Evolutionary conservation across 2,329 filamentous ascomycete species (phyloP), one percentile per base, ranked within the genome.

Genomic region (Blumeria graminis): DNA sequence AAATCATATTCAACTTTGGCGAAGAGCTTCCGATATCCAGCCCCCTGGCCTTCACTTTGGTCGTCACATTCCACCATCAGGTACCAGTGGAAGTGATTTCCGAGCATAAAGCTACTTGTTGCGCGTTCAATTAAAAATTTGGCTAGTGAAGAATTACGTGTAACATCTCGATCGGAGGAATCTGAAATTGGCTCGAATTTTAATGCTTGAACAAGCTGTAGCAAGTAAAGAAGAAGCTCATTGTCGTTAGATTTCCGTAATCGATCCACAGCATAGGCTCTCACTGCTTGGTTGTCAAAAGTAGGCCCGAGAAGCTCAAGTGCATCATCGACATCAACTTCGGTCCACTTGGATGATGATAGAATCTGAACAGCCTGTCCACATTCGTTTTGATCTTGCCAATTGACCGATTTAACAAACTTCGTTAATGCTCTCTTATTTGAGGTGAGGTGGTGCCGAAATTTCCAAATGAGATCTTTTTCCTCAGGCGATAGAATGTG

Each of bases 41-140:
- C 74, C 22, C 80, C 76, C 62, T 89, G 86, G 46, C 87, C 83
- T 3, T 80, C 79, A 61, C 84, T 88, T 58, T 64, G 63, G 45
- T 75, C 73, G 66, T 95, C 90, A 62, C 89, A 93, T 69, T 98
- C 93, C 1, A 98, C 92, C 81, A 95, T 95, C 1, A 98, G 75
- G 68, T 96, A 98, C 92, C 92, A 98, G 68, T 95, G 86, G 56
- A 98, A 79, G 69, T 93, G 94, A 66, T 94, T 98, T 34, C 90
- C 92, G 1, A 98, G 76, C 58, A 84, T 82, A 64, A 95, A 86
- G 65, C 94, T 96, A 59, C 82, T 80, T 13, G 86, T 84, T 3
- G 92, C 93, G 38, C 92, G 79, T 1, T 84, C 80, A 57, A 98
- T 92, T 3, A 98, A 74, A 65, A 98, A 98, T 28, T 78, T 80